phyloP scores from a whole-genome alignment of 1,139 yeast genomes.

The Suzukiozyma palmioleophila region DNA sequence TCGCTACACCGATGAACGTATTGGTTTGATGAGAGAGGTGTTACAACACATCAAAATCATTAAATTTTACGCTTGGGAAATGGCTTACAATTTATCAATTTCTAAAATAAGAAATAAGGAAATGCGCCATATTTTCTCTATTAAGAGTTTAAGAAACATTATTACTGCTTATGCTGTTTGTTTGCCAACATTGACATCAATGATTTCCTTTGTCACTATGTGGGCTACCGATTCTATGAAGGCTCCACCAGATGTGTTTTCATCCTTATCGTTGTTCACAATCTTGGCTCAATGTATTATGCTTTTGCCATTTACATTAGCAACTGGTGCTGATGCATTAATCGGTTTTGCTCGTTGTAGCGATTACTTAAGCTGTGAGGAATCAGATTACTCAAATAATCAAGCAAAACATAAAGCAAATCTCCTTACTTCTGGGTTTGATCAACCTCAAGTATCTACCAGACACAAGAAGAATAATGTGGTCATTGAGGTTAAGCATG shows the following conservation, averaged over 20 bases:
- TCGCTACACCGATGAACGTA: constrained; percentile 38
- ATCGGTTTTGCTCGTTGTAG: constrained; percentile 48
- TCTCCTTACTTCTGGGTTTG: no score
- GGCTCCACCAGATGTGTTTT: constrained; percentile 43
- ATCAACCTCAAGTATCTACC: background rate
- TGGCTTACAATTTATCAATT: constrained; percentile 37
- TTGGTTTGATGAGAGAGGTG: constrained; percentile 42
- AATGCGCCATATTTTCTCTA: constrained; percentile 39
- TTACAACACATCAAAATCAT: constrained; percentile 39
- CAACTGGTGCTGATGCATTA: constrained; percentile 51
- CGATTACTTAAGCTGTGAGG: constrained; percentile 38
- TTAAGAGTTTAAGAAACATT: constrained; percentile 40
- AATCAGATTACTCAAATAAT: constrained; percentile 14
- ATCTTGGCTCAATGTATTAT: constrained; percentile 49
- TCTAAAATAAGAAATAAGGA: constrained; percentile 34
- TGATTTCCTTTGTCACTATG: constrained; percentile 41
- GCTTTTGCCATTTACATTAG: constrained; percentile 51
- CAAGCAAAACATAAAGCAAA: background rate
- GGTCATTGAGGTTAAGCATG: constrained; percentile 26
- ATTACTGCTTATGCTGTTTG: constrained; percentile 47
- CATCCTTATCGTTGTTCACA: constrained; percentile 49
- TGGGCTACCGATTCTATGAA: constrained; percentile 35
- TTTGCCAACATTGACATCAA: constrained; percentile 37
- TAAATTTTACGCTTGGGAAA: constrained; percentile 47
- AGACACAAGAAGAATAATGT: constrained; percentile 7